A percentile compares a stretch with the other conserved stretches of the same genome.
Evolutionary conservation across 1,284 basidiomycete genomes (phyloP).

Genomic region (Ganoderma sinense): DNA sequence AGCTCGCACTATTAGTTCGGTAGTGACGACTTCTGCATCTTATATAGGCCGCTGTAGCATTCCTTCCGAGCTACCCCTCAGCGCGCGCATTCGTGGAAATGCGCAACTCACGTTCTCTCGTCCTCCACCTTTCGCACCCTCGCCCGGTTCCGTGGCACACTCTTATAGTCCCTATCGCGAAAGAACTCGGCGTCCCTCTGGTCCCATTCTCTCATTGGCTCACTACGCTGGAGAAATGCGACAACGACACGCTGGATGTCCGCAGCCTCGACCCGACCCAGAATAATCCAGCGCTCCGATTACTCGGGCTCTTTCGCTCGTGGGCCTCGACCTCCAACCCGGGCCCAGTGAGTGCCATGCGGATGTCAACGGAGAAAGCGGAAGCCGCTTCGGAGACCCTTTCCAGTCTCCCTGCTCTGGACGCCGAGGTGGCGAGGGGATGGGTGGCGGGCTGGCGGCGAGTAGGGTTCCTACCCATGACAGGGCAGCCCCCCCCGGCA

Average conservation of each 20-base stretch:
- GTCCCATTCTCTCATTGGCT: conserved; percentile 32
- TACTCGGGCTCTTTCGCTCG: conserved; percentile 23
- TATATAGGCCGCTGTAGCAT: conserved; percentile 24
- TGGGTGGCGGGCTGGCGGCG: conserved; percentile 19
- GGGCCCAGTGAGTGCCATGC: conserved; percentile 5
- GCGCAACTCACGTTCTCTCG: conserved; percentile 14
- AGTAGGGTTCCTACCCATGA: conserved; percentile 14
- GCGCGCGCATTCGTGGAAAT: conserved; percentile 33
- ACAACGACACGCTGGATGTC: background rate
- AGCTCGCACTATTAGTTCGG: background rate
- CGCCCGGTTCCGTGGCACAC: conserved; percentile 26
- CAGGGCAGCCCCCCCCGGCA: background rate
- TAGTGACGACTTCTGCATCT: background rate
- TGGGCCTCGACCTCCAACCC: background rate
- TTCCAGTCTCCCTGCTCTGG: background rate
- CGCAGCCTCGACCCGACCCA: background rate
- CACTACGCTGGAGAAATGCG: conserved; percentile 17
- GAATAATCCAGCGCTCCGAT: conserved; percentile 21
- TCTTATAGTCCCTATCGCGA: conserved; percentile 25
- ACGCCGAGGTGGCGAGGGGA: background rate
- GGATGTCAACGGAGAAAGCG: conserved; percentile 6
- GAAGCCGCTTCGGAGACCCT: conserved; percentile 6
- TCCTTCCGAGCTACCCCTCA: conserved; percentile 34
- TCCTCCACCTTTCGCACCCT: conserved; percentile 40
- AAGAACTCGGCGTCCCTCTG: conserved; percentile 28